Conservation (phyloP, 1,284 basidiomycete genomes). For the Cryptococcus depauperatus region DNA sequence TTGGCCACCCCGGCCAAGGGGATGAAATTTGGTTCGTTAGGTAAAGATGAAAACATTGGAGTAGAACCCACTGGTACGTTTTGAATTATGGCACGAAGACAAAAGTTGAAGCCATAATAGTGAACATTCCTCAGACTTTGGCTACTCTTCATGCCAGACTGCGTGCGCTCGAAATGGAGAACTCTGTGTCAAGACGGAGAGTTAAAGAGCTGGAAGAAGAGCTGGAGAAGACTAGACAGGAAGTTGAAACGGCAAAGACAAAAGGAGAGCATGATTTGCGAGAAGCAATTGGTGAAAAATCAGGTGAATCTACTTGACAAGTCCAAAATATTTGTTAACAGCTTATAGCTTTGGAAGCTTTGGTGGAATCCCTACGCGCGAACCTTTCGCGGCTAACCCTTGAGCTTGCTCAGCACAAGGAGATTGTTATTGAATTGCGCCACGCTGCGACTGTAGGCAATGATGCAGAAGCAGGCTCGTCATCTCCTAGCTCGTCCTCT, state of each 20-base stretch:
- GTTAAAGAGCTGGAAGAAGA: constrained; percentile 75
- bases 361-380: constrained; percentile 60
- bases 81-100: not conserved
- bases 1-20: constrained; percentile 43
- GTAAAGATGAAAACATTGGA: constrained; percentile 32
- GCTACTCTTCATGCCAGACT: constrained; percentile 36
- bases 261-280: constrained; percentile 19
- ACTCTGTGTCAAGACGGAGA: constrained; percentile 63
- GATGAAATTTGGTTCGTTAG: constrained; percentile 21
- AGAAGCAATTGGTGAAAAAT: constrained; percentile 72
- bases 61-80: constrained; percentile 26
- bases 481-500: constrained; percentile 8
- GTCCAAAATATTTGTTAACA: not conserved
- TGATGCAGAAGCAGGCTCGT: constrained; percentile 15
- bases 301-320: constrained; percentile 50
- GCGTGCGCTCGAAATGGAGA: constrained; percentile 62
- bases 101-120: constrained; percentile 1
- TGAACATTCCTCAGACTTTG: constrained; percentile 27
- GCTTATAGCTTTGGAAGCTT: constrained; percentile 60
- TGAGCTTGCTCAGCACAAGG: constrained; percentile 65
- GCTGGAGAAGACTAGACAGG: constrained; percentile 49
- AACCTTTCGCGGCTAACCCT: constrained; percentile 67
- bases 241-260: constrained; percentile 41
- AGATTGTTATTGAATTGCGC: constrained; percentile 58
- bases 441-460: constrained; percentile 9